Evolutionary conservation across 805 yeast species (phyloP).

Genomic region (Saccharomyces paradoxus): DNA sequence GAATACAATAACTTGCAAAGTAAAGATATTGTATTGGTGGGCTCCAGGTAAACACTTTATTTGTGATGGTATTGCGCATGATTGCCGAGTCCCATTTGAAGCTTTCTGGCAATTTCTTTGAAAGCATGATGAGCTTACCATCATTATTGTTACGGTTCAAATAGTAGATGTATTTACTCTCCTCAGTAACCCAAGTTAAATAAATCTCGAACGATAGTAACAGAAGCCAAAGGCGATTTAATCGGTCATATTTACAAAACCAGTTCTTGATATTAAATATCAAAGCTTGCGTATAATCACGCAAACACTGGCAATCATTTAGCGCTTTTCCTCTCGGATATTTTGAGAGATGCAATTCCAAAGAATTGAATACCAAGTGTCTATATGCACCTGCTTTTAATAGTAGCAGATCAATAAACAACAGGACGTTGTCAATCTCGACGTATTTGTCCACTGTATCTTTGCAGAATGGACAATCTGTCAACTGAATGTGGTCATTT

Average conservation of each 20-base stretch:
- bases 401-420: conserved; percentile 75
- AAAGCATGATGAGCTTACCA: background rate
- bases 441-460: conserved; percentile 82
- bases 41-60: conserved; percentile 27
- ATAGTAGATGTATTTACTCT: conserved; percentile 37
- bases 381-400: conserved; percentile 82
- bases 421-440: conserved; percentile 77
- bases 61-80: conserved; percentile 17
- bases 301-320: background rate
- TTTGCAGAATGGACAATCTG: conserved; percentile 66
- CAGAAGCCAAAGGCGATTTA: conserved; percentile 49
- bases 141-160: background rate
- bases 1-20: conserved; percentile 45
- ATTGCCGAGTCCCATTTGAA: background rate
- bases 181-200: conserved; percentile 86
- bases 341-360: conserved; percentile 23
- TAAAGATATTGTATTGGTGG: conserved; percentile 46
- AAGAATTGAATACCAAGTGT: conserved; percentile 73
- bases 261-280: conserved; percentile 11
- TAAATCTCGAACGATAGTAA: conserved; percentile 80
- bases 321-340: conserved; percentile 8
- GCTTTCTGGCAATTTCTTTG: background rate
- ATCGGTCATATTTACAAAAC: conserved; percentile 16
- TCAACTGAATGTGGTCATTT: conserved; percentile 67
- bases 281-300: conserved; percentile 2